phyloP scores from a whole-genome alignment of 805 yeast genomes.

The Schwanniomyces pseudopolymorphus region DNA sequence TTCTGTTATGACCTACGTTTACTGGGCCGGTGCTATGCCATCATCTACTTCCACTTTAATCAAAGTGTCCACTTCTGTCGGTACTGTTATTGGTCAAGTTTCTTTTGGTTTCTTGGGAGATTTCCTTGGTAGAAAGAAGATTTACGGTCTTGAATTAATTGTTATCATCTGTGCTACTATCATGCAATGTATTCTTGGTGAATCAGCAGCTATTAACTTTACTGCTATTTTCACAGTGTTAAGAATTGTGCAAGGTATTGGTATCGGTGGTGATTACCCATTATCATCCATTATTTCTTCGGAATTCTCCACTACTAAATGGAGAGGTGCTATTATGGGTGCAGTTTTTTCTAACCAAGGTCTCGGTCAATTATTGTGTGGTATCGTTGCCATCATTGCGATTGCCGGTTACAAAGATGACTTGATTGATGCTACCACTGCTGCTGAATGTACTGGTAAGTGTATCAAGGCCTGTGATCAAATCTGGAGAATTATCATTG shows the following conservation, averaged over 20 bases:
- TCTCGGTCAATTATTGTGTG: slow-evolving; percentile 89
- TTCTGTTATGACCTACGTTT: slow-evolving; percentile 75
- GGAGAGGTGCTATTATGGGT: slow-evolving; percentile 98
- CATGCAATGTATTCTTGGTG: slow-evolving; percentile 72
- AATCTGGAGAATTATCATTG: slow-evolving; percentile 91
- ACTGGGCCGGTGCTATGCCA: slow-evolving; percentile 67
- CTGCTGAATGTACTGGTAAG: slow-evolving; percentile 58
- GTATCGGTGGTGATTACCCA: slow-evolving; percentile 98
- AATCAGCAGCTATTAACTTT: slow-evolving; percentile 68
- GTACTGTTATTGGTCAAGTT: slow-evolving; percentile 89
- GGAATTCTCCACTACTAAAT: slow-evolving; percentile 89
- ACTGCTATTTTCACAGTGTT: slow-evolving; percentile 72
- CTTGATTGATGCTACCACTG: slow-evolving; percentile 51
- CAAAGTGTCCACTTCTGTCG: slow-evolving; percentile 89
- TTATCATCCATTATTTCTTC: slow-evolving; percentile 90
- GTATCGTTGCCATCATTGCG: slow-evolving; percentile 74
- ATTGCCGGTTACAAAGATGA: slow-evolving; percentile 75
- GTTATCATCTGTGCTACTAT: slow-evolving; percentile 79
- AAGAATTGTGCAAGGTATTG: slow-evolving; percentile 90
- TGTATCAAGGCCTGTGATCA: slow-evolving; percentile 84
- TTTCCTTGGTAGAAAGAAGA: slow-evolving; percentile 77
- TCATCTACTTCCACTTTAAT: slow-evolving; percentile 70
- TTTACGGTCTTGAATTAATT: slow-evolving; percentile 85
- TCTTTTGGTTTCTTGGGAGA: slow-evolving; percentile 85
- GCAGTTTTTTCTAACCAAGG: slow-evolving; percentile 97